Conservation (phyloP, 371 early-diverging fungal species). For the Synchytrium microbalum region DNA sequence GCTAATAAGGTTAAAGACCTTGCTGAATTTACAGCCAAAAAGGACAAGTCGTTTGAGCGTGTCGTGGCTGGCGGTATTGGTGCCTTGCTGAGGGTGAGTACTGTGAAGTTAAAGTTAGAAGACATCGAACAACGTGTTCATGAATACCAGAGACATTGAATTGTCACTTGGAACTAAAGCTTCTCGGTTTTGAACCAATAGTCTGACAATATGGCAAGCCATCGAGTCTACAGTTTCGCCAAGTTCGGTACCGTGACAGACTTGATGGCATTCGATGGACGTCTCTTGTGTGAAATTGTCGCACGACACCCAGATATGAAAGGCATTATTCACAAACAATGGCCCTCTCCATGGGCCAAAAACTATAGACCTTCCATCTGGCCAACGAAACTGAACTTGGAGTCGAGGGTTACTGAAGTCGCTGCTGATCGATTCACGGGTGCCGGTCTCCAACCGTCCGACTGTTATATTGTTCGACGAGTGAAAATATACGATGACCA, state of each 20-base stretch:
- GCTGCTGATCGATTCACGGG: background rate
- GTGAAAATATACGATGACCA: background rate
- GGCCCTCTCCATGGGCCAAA: background rate
- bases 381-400: background rate
- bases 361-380: background rate
- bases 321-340: background rate
- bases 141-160: no score
- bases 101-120: no score
- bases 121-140: no score
- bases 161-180: no score
- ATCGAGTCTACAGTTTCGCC: background rate
- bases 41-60: background rate
- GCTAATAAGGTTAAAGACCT: background rate
- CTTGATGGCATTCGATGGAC: background rate
- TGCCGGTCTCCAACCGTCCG: background rate
- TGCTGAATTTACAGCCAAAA: background rate
- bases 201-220: background rate
- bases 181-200: no score
- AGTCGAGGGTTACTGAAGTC: background rate
- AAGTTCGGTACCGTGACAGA: background rate
- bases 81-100: background rate
- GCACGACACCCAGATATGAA: background rate
- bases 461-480: background rate
- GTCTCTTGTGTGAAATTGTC: background rate
- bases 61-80: background rate